phyloP scores from a whole-genome alignment of 352 stramenopile species.

The Phytopythium sindhum region DNA sequence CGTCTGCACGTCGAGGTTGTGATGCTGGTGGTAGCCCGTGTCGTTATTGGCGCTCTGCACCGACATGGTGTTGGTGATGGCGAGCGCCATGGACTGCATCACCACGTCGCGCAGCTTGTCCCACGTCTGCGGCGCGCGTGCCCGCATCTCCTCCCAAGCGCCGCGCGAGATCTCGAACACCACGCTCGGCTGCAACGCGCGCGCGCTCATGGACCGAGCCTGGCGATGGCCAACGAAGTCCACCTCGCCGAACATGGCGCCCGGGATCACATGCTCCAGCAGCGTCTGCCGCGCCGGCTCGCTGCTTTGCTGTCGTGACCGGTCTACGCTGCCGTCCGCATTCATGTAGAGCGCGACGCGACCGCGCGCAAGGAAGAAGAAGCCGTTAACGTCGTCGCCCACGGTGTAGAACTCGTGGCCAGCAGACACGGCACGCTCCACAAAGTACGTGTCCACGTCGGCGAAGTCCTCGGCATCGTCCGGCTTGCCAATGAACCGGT shows the following conservation, averaged over 20 bases:
- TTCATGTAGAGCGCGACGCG: conserved; percentile 78
- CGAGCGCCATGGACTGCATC: conserved; percentile 80
- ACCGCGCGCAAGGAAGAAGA: conserved; percentile 76
- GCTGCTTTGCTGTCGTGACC: not conserved
- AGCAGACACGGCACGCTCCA: conserved; percentile 40
- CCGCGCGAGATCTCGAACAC: conserved; percentile 71
- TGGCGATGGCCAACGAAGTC: conserved; percentile 79
- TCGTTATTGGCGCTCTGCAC: conserved; percentile 61
- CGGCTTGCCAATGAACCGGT: conserved; percentile 76
- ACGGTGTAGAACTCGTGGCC: conserved; percentile 79
- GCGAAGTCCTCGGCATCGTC: conserved; percentile 67
- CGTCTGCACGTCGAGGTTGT: not conserved
- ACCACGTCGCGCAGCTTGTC: conserved; percentile 78
- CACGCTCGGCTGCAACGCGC: conserved; percentile 41
- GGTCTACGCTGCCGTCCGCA: conserved; percentile 41
- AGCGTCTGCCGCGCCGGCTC: conserved; percentile 28
- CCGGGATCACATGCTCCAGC: conserved; percentile 68
- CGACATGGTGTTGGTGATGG: conserved; percentile 68
- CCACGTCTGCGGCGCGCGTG: conserved; percentile 49
- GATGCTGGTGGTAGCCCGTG: conserved; percentile 14
- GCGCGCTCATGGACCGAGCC: conserved; percentile 58
- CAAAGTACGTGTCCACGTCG: conserved; percentile 65
- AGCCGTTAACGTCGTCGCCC: conserved; percentile 48
- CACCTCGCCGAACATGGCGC: conserved; percentile 84
- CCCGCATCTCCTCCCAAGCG: conserved; percentile 64